These are phyloP conservation scores for Camelina neglecta DNA, from an alignment of 345 rosid genomes.

Conservation along the genomic window DNA sequence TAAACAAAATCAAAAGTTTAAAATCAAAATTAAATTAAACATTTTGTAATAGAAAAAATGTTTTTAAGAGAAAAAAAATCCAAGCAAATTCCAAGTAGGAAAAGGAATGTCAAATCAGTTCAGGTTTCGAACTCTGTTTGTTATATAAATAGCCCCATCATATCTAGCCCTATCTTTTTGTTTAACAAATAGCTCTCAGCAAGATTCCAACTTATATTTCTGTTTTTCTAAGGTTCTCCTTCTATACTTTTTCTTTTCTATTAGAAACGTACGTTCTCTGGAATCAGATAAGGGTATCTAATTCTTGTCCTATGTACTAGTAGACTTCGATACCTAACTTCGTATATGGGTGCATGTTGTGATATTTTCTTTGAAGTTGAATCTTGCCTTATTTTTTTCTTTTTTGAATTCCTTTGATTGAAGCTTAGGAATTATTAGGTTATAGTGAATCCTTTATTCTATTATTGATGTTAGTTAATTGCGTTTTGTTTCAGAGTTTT, in stretches of 20 bases:
- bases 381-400: not conserved
- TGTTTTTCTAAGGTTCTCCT: not conserved
- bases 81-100: not conserved
- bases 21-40: not conserved
- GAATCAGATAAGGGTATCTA: not conserved
- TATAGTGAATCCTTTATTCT: no score
- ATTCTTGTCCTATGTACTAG: not conserved
- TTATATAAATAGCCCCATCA: not conserved
- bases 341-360: not conserved
- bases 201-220: not conserved
- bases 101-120: not conserved
- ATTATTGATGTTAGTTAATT: no score
- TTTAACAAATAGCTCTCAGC: not conserved
- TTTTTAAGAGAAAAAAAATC: not conserved
- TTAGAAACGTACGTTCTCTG: not conserved
- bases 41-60: not conserved
- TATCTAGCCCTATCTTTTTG: not conserved
- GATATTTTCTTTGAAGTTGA: no score
- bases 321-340: not conserved
- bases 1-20: not conserved
- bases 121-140: not conserved
- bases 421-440: no score
- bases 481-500: not conserved
- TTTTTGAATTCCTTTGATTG: no score
- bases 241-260: not conserved